These are phyloP conservation scores for Schwanniomyces vanrijiae DNA, from an alignment of 805 yeast genomes.

Conservation along the genomic window DNA sequence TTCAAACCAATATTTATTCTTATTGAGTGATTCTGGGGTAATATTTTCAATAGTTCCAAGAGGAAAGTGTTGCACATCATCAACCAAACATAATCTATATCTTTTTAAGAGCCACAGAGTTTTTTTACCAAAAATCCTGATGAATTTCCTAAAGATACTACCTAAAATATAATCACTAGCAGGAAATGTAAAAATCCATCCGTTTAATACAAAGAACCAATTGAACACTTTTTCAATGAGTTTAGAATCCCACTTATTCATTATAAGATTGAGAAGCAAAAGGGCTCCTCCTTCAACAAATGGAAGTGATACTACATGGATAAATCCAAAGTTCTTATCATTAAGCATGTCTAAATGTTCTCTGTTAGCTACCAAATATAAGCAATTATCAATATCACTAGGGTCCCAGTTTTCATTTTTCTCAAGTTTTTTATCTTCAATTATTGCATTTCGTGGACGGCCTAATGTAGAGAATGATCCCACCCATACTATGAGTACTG, in stretches of 20 bases:
- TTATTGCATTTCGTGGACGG: conserved; percentile 24
- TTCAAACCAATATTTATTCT: conserved; percentile 7
- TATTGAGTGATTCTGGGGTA: conserved; percentile 1
- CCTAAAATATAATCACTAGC: conserved; percentile 27
- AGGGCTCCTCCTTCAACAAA: conserved; percentile 41
- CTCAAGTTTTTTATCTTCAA: conserved; percentile 15
- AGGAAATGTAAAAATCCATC: conserved; percentile 30
- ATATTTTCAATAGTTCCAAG: conserved; percentile 36
- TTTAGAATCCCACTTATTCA: not conserved
- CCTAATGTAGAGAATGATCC: conserved; percentile 20
- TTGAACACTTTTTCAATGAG: conserved; percentile 20
- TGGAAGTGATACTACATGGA: conserved; percentile 44
- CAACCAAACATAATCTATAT: conserved; percentile 41
- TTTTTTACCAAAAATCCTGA: conserved; percentile 21
- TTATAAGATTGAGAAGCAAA: conserved; percentile 33
- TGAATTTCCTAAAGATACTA: conserved; percentile 21
- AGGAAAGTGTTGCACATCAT: conserved; percentile 35
- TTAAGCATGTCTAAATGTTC: conserved; percentile 4
- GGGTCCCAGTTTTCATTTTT: conserved; percentile 14
- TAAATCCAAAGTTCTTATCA: conserved; percentile 6
- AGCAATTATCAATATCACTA: conserved; percentile 18
- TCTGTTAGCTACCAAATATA: conserved; percentile 1
- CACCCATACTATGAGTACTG: conserved; percentile 20
- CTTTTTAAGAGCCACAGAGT: conserved; percentile 30
- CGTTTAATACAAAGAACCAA: conserved; percentile 31